phyloP scores from a whole-genome alignment of 2,329 filamentous ascomycete genomes.

The Aureobasidium sp. region DNA sequence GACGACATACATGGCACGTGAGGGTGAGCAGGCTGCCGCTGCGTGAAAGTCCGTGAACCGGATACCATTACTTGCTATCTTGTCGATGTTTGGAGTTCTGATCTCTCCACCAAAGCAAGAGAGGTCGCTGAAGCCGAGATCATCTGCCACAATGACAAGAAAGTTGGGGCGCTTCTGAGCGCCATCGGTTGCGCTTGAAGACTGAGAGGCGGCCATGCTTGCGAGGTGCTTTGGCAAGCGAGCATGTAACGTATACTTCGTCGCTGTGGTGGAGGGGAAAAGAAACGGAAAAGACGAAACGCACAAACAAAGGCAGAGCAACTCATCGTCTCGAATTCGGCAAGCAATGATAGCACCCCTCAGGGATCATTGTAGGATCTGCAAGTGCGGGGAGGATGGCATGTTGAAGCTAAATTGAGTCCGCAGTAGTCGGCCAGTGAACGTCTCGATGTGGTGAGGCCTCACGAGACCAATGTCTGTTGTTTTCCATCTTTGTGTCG shows the following conservation, averaged over 20 bases:
- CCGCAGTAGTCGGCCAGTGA: background rate
- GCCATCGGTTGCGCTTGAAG: constrained; percentile 27
- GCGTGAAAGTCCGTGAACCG: constrained; percentile 60
- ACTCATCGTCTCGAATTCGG: background rate
- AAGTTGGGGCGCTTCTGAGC: constrained; percentile 49
- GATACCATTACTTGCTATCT: constrained; percentile 40
- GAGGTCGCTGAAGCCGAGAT: constrained; percentile 55
- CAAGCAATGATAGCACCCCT: background rate
- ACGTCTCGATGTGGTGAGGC: background rate
- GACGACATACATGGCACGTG: constrained; percentile 47
- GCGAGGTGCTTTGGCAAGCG: constrained; percentile 16
- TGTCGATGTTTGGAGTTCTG: constrained; percentile 53
- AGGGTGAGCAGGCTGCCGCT: constrained; percentile 58
- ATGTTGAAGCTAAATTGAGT: background rate
- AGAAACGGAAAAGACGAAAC: background rate
- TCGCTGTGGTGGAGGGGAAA: background rate
- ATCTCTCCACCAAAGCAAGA: constrained; percentile 56
- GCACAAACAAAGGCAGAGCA: background rate
- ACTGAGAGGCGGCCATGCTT: constrained; percentile 27
- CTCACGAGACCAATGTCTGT: constrained; percentile 1
- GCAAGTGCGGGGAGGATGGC: background rate
- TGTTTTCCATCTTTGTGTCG: background rate
- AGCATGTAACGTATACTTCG: constrained; percentile 20
- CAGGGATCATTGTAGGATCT: constrained; percentile 1
- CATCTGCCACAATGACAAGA: constrained; percentile 53